Evolutionary conservation across 2,329 filamentous ascomycete species (phyloP), one percentile per base, ranked within the genome.

Genomic region (Sphaerulina musiva): DNA sequence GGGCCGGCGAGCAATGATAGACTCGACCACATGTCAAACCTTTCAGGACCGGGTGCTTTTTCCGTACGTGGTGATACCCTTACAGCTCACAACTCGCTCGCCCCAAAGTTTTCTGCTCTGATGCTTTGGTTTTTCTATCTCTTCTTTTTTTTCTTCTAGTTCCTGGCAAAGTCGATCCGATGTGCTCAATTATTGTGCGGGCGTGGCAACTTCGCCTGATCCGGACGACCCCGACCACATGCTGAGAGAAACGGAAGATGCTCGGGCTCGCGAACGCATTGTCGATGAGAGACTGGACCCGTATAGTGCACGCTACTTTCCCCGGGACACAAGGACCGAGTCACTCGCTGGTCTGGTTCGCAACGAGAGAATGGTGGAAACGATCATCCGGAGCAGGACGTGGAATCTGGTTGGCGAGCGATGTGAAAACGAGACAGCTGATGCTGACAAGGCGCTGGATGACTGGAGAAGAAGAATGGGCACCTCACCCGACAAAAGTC

Each of bases 251-350:
- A 77, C 83, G 0, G 87, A 95, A 71, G 82, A 82, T 50, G 80
- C 83, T 54, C 82, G 77, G 63, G 83, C 87, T 59, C 78, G 84
- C 46, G 85, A 92, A 65, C 77, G 83, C 49, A 78, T 92, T 0
- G 84, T 97, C 4, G 82, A 97, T 69, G 93, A 97, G 73, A 78
- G 93, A 53, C 70, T 96, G 55, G 93, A 98, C 74, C 93, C 93
- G 1, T 98, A 98, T 68, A 91, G 87, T 8, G 86, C 78, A 6
- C 78, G 92, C 23, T 95, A 89, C 69, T 92, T 92, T 63, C 84
- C 87, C 0, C 74, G 77, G 48, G 90, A 97, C 72, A 79, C 87
- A 11, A 79, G 90, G 59, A 93, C 90, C 0, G 87, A 96, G 72
- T 81, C 80, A 46, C 70, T 98, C 57, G 90, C 89, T 8, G 78